Evolutionary conservation across 495 filamentous ascomycete genomes (phyloP), one percentile per base, ranked within the genome.

Genomic region (Parathielavia appendiculata): DNA sequence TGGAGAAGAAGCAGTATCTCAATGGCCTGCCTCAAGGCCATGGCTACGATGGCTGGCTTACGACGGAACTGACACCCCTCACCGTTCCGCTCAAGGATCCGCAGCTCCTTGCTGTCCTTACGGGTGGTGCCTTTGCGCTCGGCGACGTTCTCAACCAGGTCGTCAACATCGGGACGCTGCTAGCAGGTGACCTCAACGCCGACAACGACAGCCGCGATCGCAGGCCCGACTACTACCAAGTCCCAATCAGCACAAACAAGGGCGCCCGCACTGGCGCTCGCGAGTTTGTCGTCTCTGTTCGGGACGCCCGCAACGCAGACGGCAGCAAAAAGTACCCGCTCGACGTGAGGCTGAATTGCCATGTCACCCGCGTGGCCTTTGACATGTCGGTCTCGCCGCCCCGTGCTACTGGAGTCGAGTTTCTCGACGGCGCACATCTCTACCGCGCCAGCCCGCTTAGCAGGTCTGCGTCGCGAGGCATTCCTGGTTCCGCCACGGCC

Each of bases 301-400:
- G 74, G 8, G 74, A 80, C 47, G 79, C 80, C 0, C 73, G 49
- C 19, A 81, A 80, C 58, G 54, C 62, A 0, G 75, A 84, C 56
- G 82, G 82, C 35, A 70, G 67, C 13, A 75, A 78, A 66, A 80
- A 77, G 60, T 85, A 86, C 60, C 75, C 73, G 0, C 73, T 88
- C 0, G 80, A 84, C 22, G 73, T 89, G n/a, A 73, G 76, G 19
- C 74, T 80, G 1, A 80, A 87, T 65, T 79, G 76, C 46, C 74
- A 84, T 51, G 86, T 79, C 16, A 88, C 85, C 11, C 81, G 79
- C 60, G 70, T 88, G 40, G 60, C 63, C 20, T 87, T 88, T 57
- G 74, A 81, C 58, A 63, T 47, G 14, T 60, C 69, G 9, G 69
- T 63, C 5, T 49, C 49, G 6, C 71, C 71, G 11, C 81, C 83